Percentiles rank a stretch among this genome's conserved stretches.
These are phyloP conservation scores for Myxozyma melibiosi DNA, from an alignment of 805 yeast species.

Conservation along the genomic window DNA sequence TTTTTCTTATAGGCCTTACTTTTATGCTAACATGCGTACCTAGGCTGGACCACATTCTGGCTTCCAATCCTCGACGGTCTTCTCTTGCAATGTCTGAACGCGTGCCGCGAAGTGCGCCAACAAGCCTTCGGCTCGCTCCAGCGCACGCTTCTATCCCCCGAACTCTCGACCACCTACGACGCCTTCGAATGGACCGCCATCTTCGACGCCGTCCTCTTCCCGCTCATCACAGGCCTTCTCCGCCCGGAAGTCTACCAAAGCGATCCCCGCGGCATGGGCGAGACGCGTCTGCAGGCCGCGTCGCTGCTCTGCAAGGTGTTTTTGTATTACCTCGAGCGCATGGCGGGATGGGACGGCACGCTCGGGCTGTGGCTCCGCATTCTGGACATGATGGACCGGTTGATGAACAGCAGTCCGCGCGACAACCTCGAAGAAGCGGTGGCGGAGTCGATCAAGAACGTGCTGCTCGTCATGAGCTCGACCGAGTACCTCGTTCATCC, in stretches of 20 bases:
- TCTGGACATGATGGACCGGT: slow-evolving; percentile 45
- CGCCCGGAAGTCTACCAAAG: slow-evolving; percentile 64
- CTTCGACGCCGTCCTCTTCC: slow-evolving; percentile 74
- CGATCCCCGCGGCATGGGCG: slow-evolving; percentile 63
- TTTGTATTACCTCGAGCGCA: slow-evolving; percentile 49
- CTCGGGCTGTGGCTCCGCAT: slow-evolving; percentile 44
- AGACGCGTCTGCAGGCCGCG: slow-evolving; percentile 69
- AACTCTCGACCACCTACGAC: slow-evolving; percentile 27
- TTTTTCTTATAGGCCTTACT: neutral
- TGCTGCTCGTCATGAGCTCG: slow-evolving; percentile 44
- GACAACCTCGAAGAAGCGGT: slow-evolving; percentile 46
- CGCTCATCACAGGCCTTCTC: slow-evolving; percentile 66
- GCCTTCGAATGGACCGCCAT: slow-evolving; percentile 45
- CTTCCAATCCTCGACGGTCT: slow-evolving; percentile 76
- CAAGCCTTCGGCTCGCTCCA: slow-evolving; percentile 67
- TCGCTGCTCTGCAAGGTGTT: slow-evolving; percentile 68
- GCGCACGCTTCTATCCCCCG: slow-evolving; percentile 50
- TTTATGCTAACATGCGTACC: neutral
- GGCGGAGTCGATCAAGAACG: slow-evolving; percentile 47
- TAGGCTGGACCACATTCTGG: slow-evolving; percentile 41
- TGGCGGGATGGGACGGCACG: slow-evolving; percentile 37
- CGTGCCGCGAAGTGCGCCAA: slow-evolving; percentile 73
- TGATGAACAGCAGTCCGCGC: slow-evolving; percentile 45
- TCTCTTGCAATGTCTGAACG: slow-evolving; percentile 87
- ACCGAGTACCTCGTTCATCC: slow-evolving; percentile 35